Conservation (phyloP, 108 stramenopile species). For the Cyclotella baltica region DNA sequence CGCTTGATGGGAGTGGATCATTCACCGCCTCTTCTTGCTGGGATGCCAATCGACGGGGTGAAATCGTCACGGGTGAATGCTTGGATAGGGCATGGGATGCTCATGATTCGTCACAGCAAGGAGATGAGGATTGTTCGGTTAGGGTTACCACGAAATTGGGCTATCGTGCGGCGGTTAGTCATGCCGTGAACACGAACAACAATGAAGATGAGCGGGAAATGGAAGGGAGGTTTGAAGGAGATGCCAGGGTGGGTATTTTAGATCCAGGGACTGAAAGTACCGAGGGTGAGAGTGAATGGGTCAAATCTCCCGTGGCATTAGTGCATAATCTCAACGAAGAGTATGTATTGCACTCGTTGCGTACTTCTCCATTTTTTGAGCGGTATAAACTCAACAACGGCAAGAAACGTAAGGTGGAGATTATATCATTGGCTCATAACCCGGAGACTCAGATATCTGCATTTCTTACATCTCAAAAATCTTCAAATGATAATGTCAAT, state of each 20-base stretch:
- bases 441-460: conserved; percentile 68
- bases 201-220: conserved; percentile 24
- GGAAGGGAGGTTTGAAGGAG: conserved; percentile 42
- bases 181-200: background rate
- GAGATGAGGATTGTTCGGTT: conserved; percentile 7
- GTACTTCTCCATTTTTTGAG: conserved; percentile 61
- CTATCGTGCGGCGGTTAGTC: conserved; percentile 60
- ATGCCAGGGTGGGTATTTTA: conserved; percentile 38
- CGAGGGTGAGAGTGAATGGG: background rate
- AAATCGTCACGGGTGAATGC: conserved; percentile 15
- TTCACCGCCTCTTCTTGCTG: conserved; percentile 16
- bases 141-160: conserved; percentile 67
- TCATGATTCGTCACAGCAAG: background rate
- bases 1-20: conserved; percentile 11
- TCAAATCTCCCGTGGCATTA: conserved; percentile 30
- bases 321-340: conserved; percentile 62
- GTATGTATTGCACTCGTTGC: conserved; percentile 58
- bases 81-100: conserved; percentile 26
- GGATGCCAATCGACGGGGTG: conserved; percentile 32
- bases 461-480: conserved; percentile 44
- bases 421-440: conserved; percentile 73
- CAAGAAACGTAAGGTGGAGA: conserved; percentile 29
- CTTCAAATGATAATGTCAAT: conserved; percentile 21
- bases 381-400: conserved; percentile 33
- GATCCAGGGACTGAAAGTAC: conserved; percentile 20